Conservation (phyloP, 164 flowering plant genomes). For the Cinnamomum micranthum region DNA sequence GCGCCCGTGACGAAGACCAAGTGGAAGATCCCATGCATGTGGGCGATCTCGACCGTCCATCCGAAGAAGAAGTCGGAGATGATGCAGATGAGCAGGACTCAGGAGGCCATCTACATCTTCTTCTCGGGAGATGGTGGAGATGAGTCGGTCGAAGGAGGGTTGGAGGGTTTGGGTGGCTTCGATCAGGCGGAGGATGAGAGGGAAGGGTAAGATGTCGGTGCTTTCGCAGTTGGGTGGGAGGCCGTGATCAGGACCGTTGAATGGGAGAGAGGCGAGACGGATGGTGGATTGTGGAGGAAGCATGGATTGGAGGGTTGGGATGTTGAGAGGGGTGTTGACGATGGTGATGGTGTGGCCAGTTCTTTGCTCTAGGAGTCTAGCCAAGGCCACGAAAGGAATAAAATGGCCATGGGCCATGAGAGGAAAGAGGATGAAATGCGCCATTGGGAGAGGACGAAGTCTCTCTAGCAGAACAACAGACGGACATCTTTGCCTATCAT, state of each 20-base stretch:
- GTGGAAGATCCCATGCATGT: neutral
- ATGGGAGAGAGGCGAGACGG: conserved; percentile 15
- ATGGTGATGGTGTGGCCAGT: conserved; percentile 6
- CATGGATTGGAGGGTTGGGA: conserved; percentile 3
- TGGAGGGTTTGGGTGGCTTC: conserved; percentile 14
- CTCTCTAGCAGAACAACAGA: no score
- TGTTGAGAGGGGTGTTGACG: conserved; percentile 19
- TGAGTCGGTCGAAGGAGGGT: conserved; percentile 12
- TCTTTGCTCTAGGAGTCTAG: conserved; percentile 2
- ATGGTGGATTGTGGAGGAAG: conserved; percentile 10
- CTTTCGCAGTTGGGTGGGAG: conserved; percentile 14
- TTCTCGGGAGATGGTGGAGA: neutral
- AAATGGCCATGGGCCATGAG: conserved; percentile 17
- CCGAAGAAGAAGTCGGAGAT: conserved; percentile 17
- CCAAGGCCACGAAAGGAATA: conserved; percentile 11
- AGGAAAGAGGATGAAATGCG: conserved; percentile 10
- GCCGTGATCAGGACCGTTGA: conserved; percentile 14
- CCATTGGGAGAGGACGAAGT: no score
- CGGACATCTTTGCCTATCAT: no score
- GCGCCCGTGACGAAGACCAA: conserved; percentile 1
- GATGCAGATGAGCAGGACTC: conserved; percentile 12
- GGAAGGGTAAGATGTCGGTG: conserved; percentile 6
- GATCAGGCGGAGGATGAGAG: conserved; percentile 4
- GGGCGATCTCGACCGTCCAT: conserved; percentile 9
- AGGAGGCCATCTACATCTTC: neutral